Conservation (phyloP, 1,284 basidiomycete species). For the Hortiboletus rubellus region DNA sequence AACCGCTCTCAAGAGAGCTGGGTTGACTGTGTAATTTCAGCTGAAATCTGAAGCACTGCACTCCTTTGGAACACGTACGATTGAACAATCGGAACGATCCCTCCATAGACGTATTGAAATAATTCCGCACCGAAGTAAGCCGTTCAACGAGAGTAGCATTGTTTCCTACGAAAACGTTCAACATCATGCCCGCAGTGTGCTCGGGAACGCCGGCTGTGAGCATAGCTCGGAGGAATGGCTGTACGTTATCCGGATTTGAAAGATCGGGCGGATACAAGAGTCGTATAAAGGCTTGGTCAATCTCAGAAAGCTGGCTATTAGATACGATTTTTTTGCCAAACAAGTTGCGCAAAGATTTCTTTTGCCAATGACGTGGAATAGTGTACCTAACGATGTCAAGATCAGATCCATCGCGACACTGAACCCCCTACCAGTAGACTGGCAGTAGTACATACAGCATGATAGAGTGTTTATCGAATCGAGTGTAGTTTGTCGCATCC, state of each 20-base stretch:
- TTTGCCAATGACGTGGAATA: background rate
- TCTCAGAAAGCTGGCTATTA: background rate
- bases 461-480: background rate
- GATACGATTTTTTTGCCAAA: background rate
- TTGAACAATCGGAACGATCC: no score
- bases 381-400: background rate
- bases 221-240: background rate
- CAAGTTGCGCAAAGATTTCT: no score
- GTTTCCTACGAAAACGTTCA: background rate
- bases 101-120: background rate
- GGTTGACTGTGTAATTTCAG: no score
- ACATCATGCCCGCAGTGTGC: background rate
- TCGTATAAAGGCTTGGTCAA: background rate
- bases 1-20: background rate
- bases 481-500: background rate
- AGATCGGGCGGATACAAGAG: background rate
- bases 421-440: background rate
- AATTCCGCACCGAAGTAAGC: background rate
- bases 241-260: background rate
- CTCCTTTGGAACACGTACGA: background rate
- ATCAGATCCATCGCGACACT: background rate
- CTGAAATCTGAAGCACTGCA: background rate
- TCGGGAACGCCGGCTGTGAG: background rate
- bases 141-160: background rate
- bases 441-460: no score